A percentile compares a stretch with the other conserved stretches of the same genome.
phyloP scores from a whole-genome alignment of 2,329 filamentous ascomycete species.

The Periglandula ipomoeae region DNA sequence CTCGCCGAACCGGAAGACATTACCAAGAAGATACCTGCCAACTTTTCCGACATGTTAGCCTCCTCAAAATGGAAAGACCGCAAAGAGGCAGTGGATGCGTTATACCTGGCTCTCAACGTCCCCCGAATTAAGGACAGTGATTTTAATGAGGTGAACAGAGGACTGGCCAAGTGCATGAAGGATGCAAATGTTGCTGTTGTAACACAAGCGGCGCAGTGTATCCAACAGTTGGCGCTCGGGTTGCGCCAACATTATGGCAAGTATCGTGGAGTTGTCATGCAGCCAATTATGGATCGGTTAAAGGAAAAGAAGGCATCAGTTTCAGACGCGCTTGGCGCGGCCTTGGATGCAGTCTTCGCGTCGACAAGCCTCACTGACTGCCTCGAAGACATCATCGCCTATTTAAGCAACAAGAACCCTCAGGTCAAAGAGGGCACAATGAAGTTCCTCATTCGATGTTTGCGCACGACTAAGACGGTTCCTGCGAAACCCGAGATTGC shows the following conservation, averaged over 20 bases:
- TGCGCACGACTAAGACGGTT: constrained; percentile 74
- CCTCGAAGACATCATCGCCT: constrained; percentile 81
- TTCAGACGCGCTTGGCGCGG: constrained; percentile 76
- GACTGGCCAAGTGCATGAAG: constrained; percentile 94
- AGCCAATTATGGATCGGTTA: constrained; percentile 85
- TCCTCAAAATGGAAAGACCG: constrained; percentile 98
- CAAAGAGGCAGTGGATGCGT: constrained; percentile 83
- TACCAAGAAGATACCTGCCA: constrained; percentile 66
- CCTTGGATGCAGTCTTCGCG: constrained; percentile 61
- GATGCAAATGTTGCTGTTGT: constrained; percentile 96
- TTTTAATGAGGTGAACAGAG: constrained; percentile 75
- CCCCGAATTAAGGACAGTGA: constrained; percentile 87
- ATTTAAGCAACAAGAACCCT: constrained; percentile 87
- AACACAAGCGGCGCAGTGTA: constrained; percentile 84
- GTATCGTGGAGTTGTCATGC: constrained; percentile 72
- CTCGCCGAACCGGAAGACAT: constrained; percentile 84
- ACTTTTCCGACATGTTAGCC: constrained; percentile 73
- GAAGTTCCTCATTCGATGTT: constrained; percentile 82
- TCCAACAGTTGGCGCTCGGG: constrained; percentile 81
- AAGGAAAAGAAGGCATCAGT: constrained; percentile 96
- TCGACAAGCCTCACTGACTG: constrained; percentile 71
- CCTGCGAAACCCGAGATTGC: constrained; percentile 78
- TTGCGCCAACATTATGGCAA: constrained; percentile 69
- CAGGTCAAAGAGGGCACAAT: constrained; percentile 95
- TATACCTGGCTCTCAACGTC: constrained; percentile 69